phyloP scores from a whole-genome alignment of 148 eudicot species.

The Spergularia marina region DNA sequence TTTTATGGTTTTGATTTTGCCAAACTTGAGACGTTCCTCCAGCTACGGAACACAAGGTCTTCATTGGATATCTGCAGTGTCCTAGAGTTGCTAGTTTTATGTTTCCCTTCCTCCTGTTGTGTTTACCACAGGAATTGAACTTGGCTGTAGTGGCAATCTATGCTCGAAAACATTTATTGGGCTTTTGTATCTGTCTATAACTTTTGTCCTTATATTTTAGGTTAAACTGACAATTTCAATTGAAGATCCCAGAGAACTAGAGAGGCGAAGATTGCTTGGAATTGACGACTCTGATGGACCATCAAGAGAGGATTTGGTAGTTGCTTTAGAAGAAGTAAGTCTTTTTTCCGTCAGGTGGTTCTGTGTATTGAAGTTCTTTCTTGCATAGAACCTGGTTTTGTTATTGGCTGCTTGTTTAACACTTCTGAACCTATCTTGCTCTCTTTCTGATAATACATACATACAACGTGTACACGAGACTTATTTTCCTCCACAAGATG shows the following conservation, averaged over 20 bases:
- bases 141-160: not conserved
- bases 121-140: too few relatives aligned
- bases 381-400: not conserved
- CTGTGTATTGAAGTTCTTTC: not conserved
- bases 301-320: constrained; percentile 79
- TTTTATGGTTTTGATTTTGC: not conserved
- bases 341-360: constrained; percentile 2
- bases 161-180: not conserved
- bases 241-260: constrained; percentile 92
- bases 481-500: too few relatives aligned
- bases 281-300: constrained; percentile 89
- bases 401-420: not conserved
- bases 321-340: constrained; percentile 77
- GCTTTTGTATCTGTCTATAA: not conserved
- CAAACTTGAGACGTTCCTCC: not conserved
- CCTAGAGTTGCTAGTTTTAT: not conserved
- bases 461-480: not conserved
- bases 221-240: constrained; percentile 84
- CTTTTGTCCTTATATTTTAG: constrained; percentile 31
- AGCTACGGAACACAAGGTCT: not conserved
- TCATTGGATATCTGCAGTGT: not conserved
- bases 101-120: not conserved
- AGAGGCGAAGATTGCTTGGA: constrained; percentile 78
- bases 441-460: not conserved
- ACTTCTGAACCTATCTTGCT: not conserved